Conservation (phyloP, 441 rosid genomes). For the Macaranga tanarius region DNA sequence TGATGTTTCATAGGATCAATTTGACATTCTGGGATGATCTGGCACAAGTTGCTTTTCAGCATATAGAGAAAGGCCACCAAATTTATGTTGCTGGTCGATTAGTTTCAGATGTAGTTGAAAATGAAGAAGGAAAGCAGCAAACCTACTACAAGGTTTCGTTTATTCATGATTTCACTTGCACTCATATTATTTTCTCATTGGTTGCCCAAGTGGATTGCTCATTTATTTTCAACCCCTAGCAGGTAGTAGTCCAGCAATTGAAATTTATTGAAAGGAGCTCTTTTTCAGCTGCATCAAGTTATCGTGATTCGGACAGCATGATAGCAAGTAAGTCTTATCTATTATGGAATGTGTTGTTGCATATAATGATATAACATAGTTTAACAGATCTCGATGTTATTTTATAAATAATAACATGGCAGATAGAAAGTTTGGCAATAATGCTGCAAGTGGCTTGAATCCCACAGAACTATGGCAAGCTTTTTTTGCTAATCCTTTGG, state of each 20-base stretch:
- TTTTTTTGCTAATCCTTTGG: slow-evolving; percentile 56
- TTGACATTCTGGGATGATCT: slow-evolving; percentile 70
- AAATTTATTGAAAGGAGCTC: slow-evolving; percentile 51
- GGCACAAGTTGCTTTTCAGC: slow-evolving; percentile 51
- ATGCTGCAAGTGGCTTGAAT: slow-evolving; percentile 29
- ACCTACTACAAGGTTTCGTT: slow-evolving; percentile 58
- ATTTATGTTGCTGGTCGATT: slow-evolving; percentile 61
- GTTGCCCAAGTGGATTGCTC: neutral
- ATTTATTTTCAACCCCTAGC: slow-evolving; percentile 19
- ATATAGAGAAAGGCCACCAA: slow-evolving; percentile 61
- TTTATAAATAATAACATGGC: slow-evolving; percentile 16
- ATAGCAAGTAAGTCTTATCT: slow-evolving; percentile 33
- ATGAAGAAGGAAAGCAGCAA: slow-evolving; percentile 53
- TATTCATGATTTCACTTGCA: slow-evolving; percentile 2
- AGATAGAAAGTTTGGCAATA: slow-evolving; percentile 38
- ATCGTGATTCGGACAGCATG: slow-evolving; percentile 30
- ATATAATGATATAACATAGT: neutral
- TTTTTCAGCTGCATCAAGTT: slow-evolving; percentile 27
- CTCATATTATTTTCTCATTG: neutral
- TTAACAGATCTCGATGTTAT: neutral
- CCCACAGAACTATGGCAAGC: slow-evolving; percentile 59
- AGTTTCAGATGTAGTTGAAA: slow-evolving; percentile 48
- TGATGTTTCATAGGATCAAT: slow-evolving; percentile 42
- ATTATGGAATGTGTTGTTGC: neutral
- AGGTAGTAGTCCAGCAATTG: slow-evolving; percentile 61